Evolutionary conservation across 176 grass and related monocot species (phyloP), one percentile per base, ranked within the genome.

Genomic region (Rhynchospora pubera): DNA sequence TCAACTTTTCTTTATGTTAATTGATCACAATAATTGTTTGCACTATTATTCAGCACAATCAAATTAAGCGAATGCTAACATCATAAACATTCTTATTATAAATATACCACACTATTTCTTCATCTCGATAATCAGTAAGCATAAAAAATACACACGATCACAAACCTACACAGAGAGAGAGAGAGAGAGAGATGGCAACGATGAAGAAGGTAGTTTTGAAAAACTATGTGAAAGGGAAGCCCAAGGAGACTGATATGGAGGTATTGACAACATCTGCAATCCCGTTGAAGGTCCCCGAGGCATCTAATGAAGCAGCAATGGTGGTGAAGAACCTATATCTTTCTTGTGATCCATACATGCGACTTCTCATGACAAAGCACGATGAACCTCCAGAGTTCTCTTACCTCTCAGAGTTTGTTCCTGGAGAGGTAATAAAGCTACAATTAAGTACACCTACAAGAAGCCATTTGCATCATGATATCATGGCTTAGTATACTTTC

Each of bases 291-390:
- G 86, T 88, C 3, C 71, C 60, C 4, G 76, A 76, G 7, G 28
- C 24, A 1, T 64, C 42, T 12, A 39, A 44, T 39, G 78, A 16
- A 0, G 77, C 72, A 0, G 79, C 83, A 4, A 78, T 89, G 61
- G 65, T 91, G 7, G 62, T 93, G 14, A 86, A 68, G 77, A 91
- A 91, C 62, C 84, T 93, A 1, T 93, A 91, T 82, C 86, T 93
- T n/a, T 93, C 91, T 21, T 93, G 91, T 82, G 91, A 93, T 86
- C 91, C 91, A 0, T 88, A 86, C 89, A 93, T 93, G 91, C 84
- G 88, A 0, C 50, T 28, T 44, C 84, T 77, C 68, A 93, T 93
- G 88, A 86, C 85, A 7, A 87, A 89, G 8, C 82, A 78, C 5
- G 74, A 55, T 18, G 34, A 53, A 15, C 82, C 91, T 0, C 2